Conservation (phyloP, 176 grass and related monocot species). For the Cenchrus americanus region DNA sequence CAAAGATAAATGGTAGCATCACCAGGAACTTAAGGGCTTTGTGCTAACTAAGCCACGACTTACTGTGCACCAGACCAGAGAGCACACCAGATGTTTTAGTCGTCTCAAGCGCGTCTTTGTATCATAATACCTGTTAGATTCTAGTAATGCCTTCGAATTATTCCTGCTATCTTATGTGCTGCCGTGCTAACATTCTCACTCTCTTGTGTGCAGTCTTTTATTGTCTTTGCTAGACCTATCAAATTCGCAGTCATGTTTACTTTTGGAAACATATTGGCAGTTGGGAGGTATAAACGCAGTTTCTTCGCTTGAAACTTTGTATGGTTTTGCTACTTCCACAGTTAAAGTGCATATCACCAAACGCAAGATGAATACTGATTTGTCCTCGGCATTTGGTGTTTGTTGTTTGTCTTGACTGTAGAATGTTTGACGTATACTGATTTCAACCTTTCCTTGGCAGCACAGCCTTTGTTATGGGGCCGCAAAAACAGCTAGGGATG, state of each 20-base stretch:
- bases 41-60: background rate
- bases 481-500: slow-evolving; percentile 70
- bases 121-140: too few species aligned
- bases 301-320: slow-evolving; percentile 20
- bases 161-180: background rate
- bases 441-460: slow-evolving; percentile 66
- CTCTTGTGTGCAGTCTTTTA: slow-evolving; percentile 62
- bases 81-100: background rate
- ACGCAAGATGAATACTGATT: background rate
- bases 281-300: slow-evolving; percentile 69
- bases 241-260: slow-evolving; percentile 91
- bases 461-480: slow-evolving; percentile 88
- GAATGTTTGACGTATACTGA: slow-evolving; percentile 43
- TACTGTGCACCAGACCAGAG: background rate
- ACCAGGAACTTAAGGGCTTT: background rate
- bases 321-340: background rate
- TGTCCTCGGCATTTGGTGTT: background rate
- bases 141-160: slow-evolving; percentile 9
- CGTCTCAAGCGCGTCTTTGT: background rate
- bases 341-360: background rate
- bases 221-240: slow-evolving; percentile 76
- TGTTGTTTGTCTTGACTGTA: background rate
- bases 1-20: background rate
- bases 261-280: slow-evolving; percentile 87
- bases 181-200: slow-evolving; percentile 23